Evolutionary conservation across 345 rosid genomes (phyloP).

Genomic region (Hypericum perforatum): DNA sequence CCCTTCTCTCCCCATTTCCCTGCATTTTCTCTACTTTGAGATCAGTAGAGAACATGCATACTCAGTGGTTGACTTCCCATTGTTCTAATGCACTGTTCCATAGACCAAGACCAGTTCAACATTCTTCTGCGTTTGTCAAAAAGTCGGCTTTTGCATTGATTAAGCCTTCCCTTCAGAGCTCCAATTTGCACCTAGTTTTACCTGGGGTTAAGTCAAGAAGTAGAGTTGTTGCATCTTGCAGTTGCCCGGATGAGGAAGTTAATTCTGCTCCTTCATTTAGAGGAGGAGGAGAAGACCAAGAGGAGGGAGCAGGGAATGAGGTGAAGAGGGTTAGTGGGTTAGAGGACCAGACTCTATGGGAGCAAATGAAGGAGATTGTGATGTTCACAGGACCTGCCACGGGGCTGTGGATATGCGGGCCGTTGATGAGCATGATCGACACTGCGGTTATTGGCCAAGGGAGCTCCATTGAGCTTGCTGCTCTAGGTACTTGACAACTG

Average conservation of each 20-base stretch:
- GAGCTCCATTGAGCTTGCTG: slow-evolving; percentile 7
- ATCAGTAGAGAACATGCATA: not conserved
- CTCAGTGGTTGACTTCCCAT: not conserved
- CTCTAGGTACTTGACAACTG: slow-evolving; percentile 6
- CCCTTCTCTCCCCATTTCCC: no score
- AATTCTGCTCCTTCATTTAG: not conserved
- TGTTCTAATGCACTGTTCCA: not conserved
- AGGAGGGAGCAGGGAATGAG: not conserved
- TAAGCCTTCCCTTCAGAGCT: not conserved
- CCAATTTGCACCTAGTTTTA: not conserved
- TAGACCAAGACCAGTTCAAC: not conserved
- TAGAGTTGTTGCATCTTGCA: slow-evolving; percentile 1
- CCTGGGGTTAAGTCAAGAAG: not conserved
- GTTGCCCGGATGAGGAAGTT: not conserved
- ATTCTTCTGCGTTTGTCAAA: not conserved
- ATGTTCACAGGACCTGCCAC: slow-evolving; percentile 1
- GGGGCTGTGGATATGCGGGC: not conserved
- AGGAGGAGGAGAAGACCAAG: not conserved
- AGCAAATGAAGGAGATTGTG: slow-evolving; percentile 5
- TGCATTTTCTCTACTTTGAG: not conserved
- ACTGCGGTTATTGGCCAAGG: slow-evolving; percentile 4
- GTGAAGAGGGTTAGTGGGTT: not conserved
- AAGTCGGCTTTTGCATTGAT: not conserved
- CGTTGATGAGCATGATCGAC: slow-evolving; percentile 5
- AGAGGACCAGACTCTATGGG: not conserved